Conservation (phyloP, 805 yeast species). For the Peterozyma xylosa region DNA sequence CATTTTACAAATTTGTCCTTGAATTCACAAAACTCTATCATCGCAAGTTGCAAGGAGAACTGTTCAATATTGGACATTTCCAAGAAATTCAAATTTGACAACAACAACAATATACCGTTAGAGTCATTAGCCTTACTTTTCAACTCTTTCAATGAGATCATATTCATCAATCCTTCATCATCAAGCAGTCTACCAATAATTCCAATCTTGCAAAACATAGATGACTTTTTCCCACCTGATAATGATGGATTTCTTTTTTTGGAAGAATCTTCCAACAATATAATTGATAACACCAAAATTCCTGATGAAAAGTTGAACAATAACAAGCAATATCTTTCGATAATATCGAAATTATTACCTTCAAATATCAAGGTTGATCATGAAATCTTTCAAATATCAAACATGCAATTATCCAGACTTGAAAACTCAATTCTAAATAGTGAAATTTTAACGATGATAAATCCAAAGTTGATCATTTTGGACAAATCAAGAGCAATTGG, state of each 20-base stretch:
- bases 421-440: conserved; percentile 33
- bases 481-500: conserved; percentile 41
- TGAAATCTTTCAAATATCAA: conserved; percentile 26
- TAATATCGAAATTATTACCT: conserved; percentile 41
- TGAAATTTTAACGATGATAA: conserved; percentile 35
- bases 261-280: conserved; percentile 25
- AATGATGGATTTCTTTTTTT: conserved; percentile 29
- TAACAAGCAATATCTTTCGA: conserved; percentile 27
- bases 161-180: conserved; percentile 23
- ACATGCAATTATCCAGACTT: conserved; percentile 17
- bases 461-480: conserved; percentile 38
- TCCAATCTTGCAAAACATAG: conserved; percentile 8
- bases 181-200: too few species aligned
- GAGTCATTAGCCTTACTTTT: conserved; percentile 30
- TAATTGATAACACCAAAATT: conserved; percentile 43
- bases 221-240: conserved; percentile 33
- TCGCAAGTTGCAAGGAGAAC: conserved; percentile 14
- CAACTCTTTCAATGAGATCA: conserved; percentile 28
- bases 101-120: conserved; percentile 23
- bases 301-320: conserved; percentile 3
- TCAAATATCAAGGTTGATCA: conserved; percentile 26
- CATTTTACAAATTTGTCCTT: conserved; percentile 18
- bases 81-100: conserved; percentile 1
- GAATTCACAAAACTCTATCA: conserved; percentile 18
- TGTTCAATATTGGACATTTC: conserved; percentile 8